Base-by-base conservation (phyloP, 2,329 filamentous ascomycete species). In the Ceratocystis cacaofunesta region DNA sequence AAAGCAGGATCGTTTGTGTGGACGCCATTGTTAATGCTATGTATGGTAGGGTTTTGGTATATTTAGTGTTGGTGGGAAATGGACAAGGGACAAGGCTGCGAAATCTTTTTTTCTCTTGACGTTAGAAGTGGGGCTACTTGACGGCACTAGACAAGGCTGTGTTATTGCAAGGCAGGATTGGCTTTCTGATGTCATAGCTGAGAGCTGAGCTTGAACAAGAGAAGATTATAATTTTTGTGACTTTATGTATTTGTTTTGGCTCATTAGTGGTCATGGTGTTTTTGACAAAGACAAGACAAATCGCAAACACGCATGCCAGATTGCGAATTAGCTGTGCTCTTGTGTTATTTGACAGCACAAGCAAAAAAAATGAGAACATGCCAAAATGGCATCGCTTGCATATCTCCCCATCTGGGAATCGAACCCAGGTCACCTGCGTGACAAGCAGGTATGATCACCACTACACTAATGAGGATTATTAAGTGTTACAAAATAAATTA, bases 1-100 rank as follows among this genome's bases (percentile, higher is more conserved):
- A 96, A 75, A 97, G 87, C 71, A 90, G 86, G 72, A 85, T 83
- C 76, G 85, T 83, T 72, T 85, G 84, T 70, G 84, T 82, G 12
- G 68, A 66, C 50, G 87, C 80, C 83, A 90, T 88, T 69, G 69
- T 71, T 50, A 25, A 15, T n/a, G 55, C 12, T 41, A 43, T 41
- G 48, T 41, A 17, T 50, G 58, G 22, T 19, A 50, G 17, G 8
- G 36, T 41, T 41, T 12, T 41, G 36, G 36, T 41, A 41, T 12
- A 41, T 41, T 41, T 15, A 41, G 22, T 28, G 52, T 50, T 55
- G 19, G n/a, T 30, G 3, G 46, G 10, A 46, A 22, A 46, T 48
- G 55, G 7, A 12, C 19, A 30, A 30, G 28, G 55, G 52, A 55
- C 65, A 62, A 63, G 65, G 65, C 65, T 66, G 22, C 36, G 50